Conservation (phyloP, 1,284 basidiomycete species). For the Puccinia triticina region DNA sequence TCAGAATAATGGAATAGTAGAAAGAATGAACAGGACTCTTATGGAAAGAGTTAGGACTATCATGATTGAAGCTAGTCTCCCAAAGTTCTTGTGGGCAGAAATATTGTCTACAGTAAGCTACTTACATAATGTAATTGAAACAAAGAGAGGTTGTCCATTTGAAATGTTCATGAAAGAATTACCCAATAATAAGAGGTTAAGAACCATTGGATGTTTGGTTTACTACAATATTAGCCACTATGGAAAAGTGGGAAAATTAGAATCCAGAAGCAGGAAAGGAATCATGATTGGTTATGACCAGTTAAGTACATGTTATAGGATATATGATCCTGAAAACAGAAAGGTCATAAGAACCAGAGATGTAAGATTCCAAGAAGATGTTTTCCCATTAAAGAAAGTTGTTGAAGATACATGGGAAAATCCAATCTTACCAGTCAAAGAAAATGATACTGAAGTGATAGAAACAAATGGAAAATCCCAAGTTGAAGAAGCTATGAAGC, state of each 20-base stretch:
- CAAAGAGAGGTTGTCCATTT: constrained; percentile 19
- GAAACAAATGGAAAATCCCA: neutral
- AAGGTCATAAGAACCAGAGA: constrained; percentile 18
- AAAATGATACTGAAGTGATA: neutral
- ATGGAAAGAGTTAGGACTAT: constrained; percentile 17
- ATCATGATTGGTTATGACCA: constrained; percentile 28
- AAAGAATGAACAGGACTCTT: constrained; percentile 18
- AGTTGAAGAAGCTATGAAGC: neutral
- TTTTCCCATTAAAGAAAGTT: constrained; percentile 21
- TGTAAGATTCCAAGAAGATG: constrained; percentile 29
- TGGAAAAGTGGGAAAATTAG: constrained; percentile 8
- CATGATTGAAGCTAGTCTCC: constrained; percentile 17
- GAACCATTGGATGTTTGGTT: constrained; percentile 11
- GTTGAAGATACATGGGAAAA: constrained; percentile 6
- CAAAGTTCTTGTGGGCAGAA: constrained; percentile 17
- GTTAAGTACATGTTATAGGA: constrained; percentile 27
- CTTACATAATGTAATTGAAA: constrained; percentile 24
- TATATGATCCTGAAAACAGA: constrained; percentile 19
- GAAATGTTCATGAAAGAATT: constrained; percentile 21
- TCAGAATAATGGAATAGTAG: constrained; percentile 16
- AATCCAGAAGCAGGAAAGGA: constrained; percentile 21
- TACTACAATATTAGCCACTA: constrained; percentile 6
- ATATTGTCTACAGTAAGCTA: constrained; percentile 15
- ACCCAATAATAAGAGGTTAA: constrained; percentile 6
- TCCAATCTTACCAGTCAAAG: constrained; percentile 10